A percentile compares a stretch with the other conserved stretches of the same genome.
phyloP scores from a whole-genome alignment of 83 land plant genomes.

The Picea mariana region DNA sequence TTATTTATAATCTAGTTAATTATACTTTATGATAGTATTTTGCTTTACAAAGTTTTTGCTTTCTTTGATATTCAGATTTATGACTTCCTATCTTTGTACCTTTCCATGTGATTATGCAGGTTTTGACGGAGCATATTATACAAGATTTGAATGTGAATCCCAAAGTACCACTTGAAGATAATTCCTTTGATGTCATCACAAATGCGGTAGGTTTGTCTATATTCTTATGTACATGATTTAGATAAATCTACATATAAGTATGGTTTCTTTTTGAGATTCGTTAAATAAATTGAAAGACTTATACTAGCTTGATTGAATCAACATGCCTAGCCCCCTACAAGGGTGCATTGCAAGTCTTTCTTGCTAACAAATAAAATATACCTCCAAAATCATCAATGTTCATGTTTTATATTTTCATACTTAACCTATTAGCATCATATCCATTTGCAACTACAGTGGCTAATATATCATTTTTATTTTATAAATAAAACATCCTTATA shows the following conservation, averaged over 20 bases:
- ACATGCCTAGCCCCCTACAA: background rate
- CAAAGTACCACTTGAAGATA: conserved; percentile 85
- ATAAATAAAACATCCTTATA: too few species aligned
- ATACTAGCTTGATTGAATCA: background rate
- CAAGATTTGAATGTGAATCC: conserved; percentile 91
- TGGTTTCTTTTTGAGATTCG: background rate
- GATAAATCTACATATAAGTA: background rate
- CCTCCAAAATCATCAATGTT: background rate
- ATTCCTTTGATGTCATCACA: conserved; percentile 88
- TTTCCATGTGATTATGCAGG: conserved; percentile 45
- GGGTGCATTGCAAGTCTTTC: background rate
- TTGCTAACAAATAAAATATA: background rate
- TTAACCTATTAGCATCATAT: too few species aligned
- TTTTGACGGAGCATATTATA: conserved; percentile 84
- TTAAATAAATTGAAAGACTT: background rate
- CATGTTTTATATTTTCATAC: background rate
- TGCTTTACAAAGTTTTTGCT: too few species aligned
- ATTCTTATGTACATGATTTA: background rate
- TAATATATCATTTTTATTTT: too few species aligned
- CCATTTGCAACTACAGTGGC: too few species aligned
- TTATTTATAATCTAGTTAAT: too few species aligned
- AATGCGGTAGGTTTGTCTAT: conserved; percentile 69
- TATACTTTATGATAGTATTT: too few species aligned
- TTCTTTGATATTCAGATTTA: too few species aligned
- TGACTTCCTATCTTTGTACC: too few species aligned